Evolutionary conservation across 805 yeast genomes (phyloP).

Genomic region (Wickerhamiella spandovensis): DNA sequence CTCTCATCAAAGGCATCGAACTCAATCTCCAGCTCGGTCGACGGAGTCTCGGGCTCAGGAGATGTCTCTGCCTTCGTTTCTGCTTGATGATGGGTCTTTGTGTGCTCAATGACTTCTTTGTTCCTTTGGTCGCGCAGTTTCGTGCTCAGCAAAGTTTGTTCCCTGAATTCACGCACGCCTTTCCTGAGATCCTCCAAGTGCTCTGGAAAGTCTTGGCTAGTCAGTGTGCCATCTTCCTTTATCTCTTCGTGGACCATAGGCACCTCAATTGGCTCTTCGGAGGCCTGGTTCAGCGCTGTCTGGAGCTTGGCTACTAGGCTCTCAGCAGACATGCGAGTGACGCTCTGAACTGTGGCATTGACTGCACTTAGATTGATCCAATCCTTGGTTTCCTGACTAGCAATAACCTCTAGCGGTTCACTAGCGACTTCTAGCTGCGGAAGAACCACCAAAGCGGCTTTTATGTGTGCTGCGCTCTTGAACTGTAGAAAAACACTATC

Average conservation of each 20-base stretch:
- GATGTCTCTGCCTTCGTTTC: background rate
- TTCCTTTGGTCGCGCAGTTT: background rate
- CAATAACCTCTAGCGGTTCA: background rate
- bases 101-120: background rate
- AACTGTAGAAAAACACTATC: background rate
- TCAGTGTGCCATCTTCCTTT: constrained; percentile 1
- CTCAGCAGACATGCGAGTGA: background rate
- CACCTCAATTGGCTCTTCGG: background rate
- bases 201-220: background rate
- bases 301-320: background rate
- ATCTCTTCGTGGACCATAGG: background rate
- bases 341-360: background rate
- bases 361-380: background rate
- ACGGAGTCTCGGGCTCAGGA: background rate
- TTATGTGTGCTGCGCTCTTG: background rate
- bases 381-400: background rate
- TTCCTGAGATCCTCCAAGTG: constrained; percentile 10
- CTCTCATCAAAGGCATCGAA: background rate
- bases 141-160: constrained; percentile 5
- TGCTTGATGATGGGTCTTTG: background rate
- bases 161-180: constrained; percentile 15
- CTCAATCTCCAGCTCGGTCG: background rate
- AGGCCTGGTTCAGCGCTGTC: background rate
- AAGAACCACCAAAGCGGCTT: constrained; percentile 11
- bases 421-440: constrained; percentile 6